Conservation (phyloP, 805 yeast species). For the Barnettozyma salicaria region DNA sequence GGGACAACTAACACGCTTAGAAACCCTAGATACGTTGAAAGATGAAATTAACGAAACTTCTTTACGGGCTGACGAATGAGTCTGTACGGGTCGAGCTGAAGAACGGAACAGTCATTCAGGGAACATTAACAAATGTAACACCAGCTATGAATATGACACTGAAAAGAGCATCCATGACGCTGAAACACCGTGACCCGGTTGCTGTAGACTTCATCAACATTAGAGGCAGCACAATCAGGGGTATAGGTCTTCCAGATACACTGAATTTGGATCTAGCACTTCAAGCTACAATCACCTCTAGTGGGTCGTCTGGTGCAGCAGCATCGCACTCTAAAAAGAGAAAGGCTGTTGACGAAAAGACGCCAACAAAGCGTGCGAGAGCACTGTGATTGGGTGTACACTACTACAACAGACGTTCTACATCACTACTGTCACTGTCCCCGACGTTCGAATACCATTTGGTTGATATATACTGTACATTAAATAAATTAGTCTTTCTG, state of each 20-base stretch:
- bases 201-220: constrained; percentile 73
- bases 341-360: constrained; percentile 25
- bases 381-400: constrained; percentile 19
- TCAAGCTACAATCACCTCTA: constrained; percentile 34
- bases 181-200: constrained; percentile 63
- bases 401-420: not conserved
- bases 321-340: constrained; percentile 24
- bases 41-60: constrained; percentile 67
- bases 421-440: too few species aligned
- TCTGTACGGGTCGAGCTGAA: constrained; percentile 87
- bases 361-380: constrained; percentile 25
- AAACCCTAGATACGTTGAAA: constrained; percentile 1
- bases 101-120: constrained; percentile 83
- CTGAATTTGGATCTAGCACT: constrained; percentile 63
- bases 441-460: too few species aligned
- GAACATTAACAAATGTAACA: constrained; percentile 77
- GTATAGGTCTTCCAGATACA: constrained; percentile 79
- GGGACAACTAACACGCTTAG: too few species aligned
- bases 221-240: constrained; percentile 84
- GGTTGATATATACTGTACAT: not conserved
- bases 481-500: too few species aligned
- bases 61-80: constrained; percentile 81
- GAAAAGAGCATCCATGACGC: constrained; percentile 73
- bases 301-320: constrained; percentile 1
- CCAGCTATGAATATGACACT: constrained; percentile 88